Evolutionary conservation across 140 eudicot genomes (phyloP).

Genomic region (Flaveria floridana): DNA sequence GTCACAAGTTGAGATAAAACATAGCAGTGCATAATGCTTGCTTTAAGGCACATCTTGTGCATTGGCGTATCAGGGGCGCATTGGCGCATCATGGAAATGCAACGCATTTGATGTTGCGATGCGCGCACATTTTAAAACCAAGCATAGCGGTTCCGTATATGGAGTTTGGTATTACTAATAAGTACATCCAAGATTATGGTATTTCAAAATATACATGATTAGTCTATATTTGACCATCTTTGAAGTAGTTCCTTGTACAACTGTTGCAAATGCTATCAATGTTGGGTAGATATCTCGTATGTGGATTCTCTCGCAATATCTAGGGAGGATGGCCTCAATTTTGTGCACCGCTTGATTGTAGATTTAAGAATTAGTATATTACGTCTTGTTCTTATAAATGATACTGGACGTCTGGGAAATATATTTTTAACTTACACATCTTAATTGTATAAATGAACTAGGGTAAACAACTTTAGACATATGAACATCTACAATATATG

Average conservation of each 20-base stretch:
- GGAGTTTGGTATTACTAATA: not conserved
- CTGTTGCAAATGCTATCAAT: not conserved
- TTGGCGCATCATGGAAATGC: too few relatives aligned
- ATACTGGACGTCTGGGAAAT: not conserved
- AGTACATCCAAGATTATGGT: not conserved
- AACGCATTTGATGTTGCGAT: too few relatives aligned
- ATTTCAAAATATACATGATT: too few relatives aligned
- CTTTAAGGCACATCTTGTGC: too few relatives aligned
- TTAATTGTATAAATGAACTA: not conserved
- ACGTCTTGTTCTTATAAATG: not conserved
- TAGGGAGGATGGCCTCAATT: slow-evolving; percentile 17
- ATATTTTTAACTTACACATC: slow-evolving; percentile 1
- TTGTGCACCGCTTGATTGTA: not conserved
- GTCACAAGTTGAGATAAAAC: too few relatives aligned
- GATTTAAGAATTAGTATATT: slow-evolving; percentile 5
- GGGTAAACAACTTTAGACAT: slow-evolving; percentile 16
- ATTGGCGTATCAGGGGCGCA: too few relatives aligned
- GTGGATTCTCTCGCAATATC: not conserved
- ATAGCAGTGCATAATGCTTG: too few relatives aligned
- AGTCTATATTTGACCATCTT: not conserved
- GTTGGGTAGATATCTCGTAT: not conserved
- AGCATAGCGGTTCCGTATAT: not conserved
- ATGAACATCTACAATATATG: not conserved
- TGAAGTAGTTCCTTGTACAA: not conserved
- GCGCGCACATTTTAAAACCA: too few relatives aligned